Evolutionary conservation across 352 stramenopile genomes (phyloP).

Genomic region (Globisporangium viniferum): DNA sequence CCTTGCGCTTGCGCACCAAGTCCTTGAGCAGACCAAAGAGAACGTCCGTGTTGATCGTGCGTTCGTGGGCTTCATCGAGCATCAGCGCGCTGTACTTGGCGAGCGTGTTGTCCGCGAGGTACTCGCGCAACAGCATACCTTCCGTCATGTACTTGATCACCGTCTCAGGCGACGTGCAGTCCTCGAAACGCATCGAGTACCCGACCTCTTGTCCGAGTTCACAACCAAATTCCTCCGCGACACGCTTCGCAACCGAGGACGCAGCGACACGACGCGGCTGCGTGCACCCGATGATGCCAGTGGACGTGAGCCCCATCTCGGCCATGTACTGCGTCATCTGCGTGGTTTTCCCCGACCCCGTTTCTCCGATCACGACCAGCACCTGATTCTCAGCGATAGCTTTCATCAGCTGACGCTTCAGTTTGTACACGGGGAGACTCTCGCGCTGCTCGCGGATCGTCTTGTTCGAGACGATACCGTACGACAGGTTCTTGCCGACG

Average conservation of each 20-base stretch:
- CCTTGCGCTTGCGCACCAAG: constrained; percentile 77
- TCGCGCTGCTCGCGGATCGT: constrained; percentile 97
- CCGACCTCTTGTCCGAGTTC: constrained; percentile 93
- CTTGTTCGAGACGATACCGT: constrained; percentile 95
- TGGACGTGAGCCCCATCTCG: constrained; percentile 96
- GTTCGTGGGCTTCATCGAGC: constrained; percentile 98
- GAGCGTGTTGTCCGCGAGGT: constrained; percentile 95
- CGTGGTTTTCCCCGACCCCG: constrained; percentile 98
- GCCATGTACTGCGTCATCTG: constrained; percentile 99
- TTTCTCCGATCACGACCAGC: constrained; percentile 99
- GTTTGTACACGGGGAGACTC: constrained; percentile 94
- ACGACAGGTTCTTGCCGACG: constrained; percentile 95
- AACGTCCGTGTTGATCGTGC: constrained; percentile 98
- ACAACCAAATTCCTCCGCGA: constrained; percentile 96
- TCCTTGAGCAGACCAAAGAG: constrained; percentile 96
- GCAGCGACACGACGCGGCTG: constrained; percentile 98
- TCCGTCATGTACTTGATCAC: constrained; percentile 99
- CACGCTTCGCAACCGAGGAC: constrained; percentile 96
- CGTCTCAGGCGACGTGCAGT: constrained; percentile 87
- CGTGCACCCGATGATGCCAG: constrained; percentile 96
- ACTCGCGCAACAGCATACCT: constrained; percentile 99
- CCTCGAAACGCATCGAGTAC: constrained; percentile 89
- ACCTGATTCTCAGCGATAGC: constrained; percentile 95
- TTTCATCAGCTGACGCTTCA: constrained; percentile 95
- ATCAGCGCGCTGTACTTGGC: constrained; percentile 95